phyloP scores from a whole-genome alignment of 2,329 filamentous ascomycete species.

The Helotiales sp. region DNA sequence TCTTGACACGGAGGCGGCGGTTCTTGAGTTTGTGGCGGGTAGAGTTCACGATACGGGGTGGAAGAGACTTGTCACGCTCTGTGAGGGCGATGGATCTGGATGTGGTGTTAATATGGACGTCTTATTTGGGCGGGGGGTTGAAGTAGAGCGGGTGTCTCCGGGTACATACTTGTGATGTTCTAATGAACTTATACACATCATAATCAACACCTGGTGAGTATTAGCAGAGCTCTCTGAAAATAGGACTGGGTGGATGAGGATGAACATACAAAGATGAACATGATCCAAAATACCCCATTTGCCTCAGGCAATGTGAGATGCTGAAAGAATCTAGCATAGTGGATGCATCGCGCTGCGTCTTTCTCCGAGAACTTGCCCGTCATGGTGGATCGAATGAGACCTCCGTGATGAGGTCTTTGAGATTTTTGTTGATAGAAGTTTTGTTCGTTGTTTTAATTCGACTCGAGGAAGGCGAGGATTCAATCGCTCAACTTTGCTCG shows the following conservation, averaged over 20 bases:
- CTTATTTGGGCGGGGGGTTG: neutral
- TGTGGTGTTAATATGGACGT: neutral
- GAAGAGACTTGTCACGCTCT: constrained; percentile 23
- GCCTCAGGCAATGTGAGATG: constrained; percentile 50
- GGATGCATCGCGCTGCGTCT: constrained; percentile 44
- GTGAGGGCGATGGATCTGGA: constrained; percentile 32
- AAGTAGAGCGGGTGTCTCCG: neutral
- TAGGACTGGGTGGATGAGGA: neutral
- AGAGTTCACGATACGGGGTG: constrained; percentile 29
- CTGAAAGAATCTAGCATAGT: constrained; percentile 53
- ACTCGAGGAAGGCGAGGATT: neutral
- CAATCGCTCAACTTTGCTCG: neutral
- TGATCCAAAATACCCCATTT: constrained; percentile 52
- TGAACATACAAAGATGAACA: constrained; percentile 48
- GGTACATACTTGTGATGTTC: constrained; percentile 38
- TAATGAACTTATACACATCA: constrained; percentile 51
- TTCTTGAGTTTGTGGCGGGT: constrained; percentile 34
- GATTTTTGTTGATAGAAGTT: neutral
- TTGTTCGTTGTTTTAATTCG: neutral
- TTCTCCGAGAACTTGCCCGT: constrained; percentile 43
- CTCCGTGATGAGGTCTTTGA: neutral
- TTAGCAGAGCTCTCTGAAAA: neutral
- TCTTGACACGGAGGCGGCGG: constrained; percentile 38
- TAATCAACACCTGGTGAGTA: constrained; percentile 42
- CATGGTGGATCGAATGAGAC: constrained; percentile 37